Evolutionary conservation across 2,329 filamentous ascomycete species (phyloP).

Genomic region (Colletotrichum sp.): DNA sequence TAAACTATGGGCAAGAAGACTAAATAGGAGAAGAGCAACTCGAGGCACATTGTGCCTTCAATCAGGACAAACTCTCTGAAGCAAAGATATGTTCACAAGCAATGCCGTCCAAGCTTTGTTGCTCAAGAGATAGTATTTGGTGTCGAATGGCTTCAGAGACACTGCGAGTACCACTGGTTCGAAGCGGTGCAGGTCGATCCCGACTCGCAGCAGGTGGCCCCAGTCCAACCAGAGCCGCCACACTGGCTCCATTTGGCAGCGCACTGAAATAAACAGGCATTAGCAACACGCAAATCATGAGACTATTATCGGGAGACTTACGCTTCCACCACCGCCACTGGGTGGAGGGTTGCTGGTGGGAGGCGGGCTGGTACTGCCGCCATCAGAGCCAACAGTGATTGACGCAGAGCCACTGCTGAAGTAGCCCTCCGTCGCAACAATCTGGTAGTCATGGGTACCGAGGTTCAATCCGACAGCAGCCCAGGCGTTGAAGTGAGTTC

Average conservation of each 20-base stretch:
- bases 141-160: no score
- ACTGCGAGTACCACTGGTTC: conserved; percentile 30
- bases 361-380: conserved; percentile 1
- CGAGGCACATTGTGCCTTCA: rapidly evolving
- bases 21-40: not conserved
- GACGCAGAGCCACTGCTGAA: conserved; percentile 31
- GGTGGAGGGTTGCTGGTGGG: conserved; percentile 2
- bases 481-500: conserved; percentile 62
- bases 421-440: conserved; percentile 56
- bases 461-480: conserved; percentile 49
- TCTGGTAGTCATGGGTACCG: conserved; percentile 57
- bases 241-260: conserved; percentile 25
- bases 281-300: rapidly evolving
- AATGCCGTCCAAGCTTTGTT: no score
- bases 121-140: no score
- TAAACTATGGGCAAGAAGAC: not conserved
- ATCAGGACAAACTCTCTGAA: no score
- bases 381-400: conserved; percentile 22
- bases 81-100: no score
- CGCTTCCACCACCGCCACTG: not conserved
- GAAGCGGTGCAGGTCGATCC: conserved; percentile 23
- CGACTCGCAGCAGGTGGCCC: conserved; percentile 27
- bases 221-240: conserved; percentile 27
- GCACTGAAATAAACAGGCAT: not conserved
- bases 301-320: not conserved